These are phyloP conservation scores for Trichoderma parareesei DNA, from an alignment of 495 filamentous ascomycete genomes.

Conservation along the genomic window DNA sequence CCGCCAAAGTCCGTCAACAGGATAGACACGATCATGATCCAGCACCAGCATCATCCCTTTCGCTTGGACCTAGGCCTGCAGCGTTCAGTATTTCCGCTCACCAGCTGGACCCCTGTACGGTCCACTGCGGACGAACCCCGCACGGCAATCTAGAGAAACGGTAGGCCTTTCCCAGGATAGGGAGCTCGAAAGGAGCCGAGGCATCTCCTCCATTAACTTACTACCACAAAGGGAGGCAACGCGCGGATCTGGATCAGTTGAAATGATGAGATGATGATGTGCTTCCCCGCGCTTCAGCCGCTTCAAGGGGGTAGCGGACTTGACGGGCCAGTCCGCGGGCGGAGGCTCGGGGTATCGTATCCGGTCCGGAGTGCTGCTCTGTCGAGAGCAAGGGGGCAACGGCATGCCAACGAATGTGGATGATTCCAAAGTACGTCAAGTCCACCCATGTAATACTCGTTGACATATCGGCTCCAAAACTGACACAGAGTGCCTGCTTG, in stretches of 20 bases:
- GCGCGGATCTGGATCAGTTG: not conserved
- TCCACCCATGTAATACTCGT: no score
- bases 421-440: no score
- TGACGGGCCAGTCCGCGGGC: no score
- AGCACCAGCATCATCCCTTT: not conserved
- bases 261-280: not conserved
- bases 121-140: constrained; percentile 5
- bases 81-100: not conserved
- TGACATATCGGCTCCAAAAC: no score
- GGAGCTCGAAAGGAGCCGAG: not conserved
- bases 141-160: not conserved
- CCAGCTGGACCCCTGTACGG: not conserved
- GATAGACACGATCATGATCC: no score
- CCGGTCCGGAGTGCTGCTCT: no score
- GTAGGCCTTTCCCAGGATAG: not conserved
- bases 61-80: not conserved
- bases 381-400: no score
- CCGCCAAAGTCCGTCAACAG: not conserved
- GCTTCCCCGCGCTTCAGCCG: not conserved
- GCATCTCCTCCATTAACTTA: not conserved
- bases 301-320: not conserved
- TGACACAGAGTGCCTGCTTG: no score
- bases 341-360: no score
- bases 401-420: no score
- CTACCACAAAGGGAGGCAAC: not conserved